A percentile compares a stretch with the other conserved stretches of the same genome.
These are phyloP conservation scores for Volutella citrinella DNA, from an alignment of 2,329 filamentous ascomycete species.

Conservation along the genomic window DNA sequence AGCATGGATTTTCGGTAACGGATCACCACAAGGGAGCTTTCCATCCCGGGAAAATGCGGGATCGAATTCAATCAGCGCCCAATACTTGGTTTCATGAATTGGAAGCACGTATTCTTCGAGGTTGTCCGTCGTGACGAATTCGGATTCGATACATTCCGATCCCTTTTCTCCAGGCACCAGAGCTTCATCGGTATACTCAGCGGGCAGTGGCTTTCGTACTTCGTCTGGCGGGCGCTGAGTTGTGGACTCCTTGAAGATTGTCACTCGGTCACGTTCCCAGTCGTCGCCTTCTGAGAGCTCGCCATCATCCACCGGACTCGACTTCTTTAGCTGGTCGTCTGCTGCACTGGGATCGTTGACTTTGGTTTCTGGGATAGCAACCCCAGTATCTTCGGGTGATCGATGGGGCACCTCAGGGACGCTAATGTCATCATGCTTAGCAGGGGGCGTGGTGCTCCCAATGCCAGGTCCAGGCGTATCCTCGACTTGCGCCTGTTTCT, in stretches of 20 bases:
- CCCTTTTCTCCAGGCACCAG: constrained; percentile 44
- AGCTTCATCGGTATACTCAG: constrained; percentile 41
- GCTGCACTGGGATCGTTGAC: too few relatives aligned
- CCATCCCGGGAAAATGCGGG: constrained; percentile 37
- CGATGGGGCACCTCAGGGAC: too few relatives aligned
- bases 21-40: constrained; percentile 19
- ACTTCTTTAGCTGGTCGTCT: background rate
- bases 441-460: too few relatives aligned
- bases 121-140: constrained; percentile 42
- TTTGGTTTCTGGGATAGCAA: too few relatives aligned
- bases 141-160: constrained; percentile 41
- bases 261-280: constrained; percentile 36
- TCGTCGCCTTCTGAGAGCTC: constrained; percentile 26
- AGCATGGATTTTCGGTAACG: constrained; percentile 16
- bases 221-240: constrained; percentile 39
- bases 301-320: constrained; percentile 9
- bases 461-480: too few relatives aligned
- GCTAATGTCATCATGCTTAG: too few relatives aligned
- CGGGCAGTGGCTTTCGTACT: constrained; percentile 44
- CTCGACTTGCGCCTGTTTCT: constrained; percentile 26
- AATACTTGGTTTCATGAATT: constrained; percentile 39
- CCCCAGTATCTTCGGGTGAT: too few relatives aligned
- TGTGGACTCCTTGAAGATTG: constrained; percentile 36
- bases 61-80: constrained; percentile 39
- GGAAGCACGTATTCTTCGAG: constrained; percentile 39